phyloP scores from a whole-genome alignment of 2,329 filamentous ascomycete genomes.

The Pseudocercospora pini-densiflorae region DNA sequence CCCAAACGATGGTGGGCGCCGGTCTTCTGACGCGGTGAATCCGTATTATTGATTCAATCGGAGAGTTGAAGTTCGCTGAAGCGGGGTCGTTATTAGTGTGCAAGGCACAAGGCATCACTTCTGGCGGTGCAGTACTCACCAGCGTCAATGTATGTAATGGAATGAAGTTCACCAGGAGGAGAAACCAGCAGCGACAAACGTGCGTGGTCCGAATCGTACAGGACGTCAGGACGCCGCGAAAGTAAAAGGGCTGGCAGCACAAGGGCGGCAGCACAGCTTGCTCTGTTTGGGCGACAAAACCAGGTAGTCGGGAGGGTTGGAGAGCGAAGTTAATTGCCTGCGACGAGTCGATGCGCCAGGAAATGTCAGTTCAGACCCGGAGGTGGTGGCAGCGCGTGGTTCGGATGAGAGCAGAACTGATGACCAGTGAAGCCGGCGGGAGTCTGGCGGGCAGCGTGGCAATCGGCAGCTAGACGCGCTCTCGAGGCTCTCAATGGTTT shows the following conservation, averaged over 20 bases:
- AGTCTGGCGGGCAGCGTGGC: background rate
- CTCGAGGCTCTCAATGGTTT: background rate
- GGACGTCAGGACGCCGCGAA: conserved; percentile 19
- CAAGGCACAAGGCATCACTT: conserved; percentile 7
- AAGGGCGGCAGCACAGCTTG: conserved; percentile 21
- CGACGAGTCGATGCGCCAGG: conserved; percentile 16
- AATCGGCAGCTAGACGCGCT: background rate
- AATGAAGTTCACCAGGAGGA: background rate
- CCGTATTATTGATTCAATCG: conserved; percentile 8
- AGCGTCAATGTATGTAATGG: background rate
- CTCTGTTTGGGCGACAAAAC: conserved; percentile 20
- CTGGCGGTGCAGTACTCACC: conserved; percentile 1
- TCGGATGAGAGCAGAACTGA: background rate
- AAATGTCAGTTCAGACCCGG: conserved; percentile 12
- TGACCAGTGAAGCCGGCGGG: background rate
- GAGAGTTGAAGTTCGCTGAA: conserved; percentile 10
- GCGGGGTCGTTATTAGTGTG: conserved; percentile 8
- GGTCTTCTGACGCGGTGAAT: conserved; percentile 2
- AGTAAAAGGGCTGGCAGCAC: conserved; percentile 24
- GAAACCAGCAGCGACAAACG: conserved; percentile 6
- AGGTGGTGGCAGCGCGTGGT: background rate
- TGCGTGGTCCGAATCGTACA: background rate
- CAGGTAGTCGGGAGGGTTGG: conserved; percentile 25
- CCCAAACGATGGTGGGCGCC: conserved; percentile 9
- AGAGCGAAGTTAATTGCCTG: background rate